phyloP scores from a whole-genome alignment of 2,329 filamentous ascomycete genomes.

The Myotisia sp. region DNA sequence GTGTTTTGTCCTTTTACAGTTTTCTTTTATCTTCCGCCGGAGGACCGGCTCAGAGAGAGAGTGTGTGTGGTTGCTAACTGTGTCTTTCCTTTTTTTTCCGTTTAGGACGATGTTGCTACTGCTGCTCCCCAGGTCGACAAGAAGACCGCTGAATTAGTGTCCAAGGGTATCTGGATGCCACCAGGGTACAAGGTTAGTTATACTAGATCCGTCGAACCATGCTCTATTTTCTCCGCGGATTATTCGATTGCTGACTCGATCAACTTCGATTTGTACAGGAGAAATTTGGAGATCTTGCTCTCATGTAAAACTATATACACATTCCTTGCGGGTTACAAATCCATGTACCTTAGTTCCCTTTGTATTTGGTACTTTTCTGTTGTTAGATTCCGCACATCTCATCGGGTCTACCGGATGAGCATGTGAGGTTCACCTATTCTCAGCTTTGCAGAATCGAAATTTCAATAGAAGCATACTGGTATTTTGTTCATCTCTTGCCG shows the following conservation, averaged over 20 bases:
- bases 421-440: neutral
- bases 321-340: too few relatives aligned
- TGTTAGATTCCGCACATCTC: too few relatives aligned
- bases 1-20: constrained; percentile 31
- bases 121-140: constrained; percentile 95
- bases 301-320: constrained; percentile 52
- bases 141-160: constrained; percentile 86
- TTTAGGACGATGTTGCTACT: constrained; percentile 80
- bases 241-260: neutral
- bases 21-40: constrained; percentile 9
- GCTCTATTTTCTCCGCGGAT: neutral
- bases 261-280: constrained; percentile 45
- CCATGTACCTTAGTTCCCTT: too few relatives aligned
- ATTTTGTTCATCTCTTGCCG: too few relatives aligned
- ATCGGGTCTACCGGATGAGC: too few relatives aligned
- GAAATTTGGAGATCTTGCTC: constrained; percentile 94
- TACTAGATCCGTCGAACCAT: too few relatives aligned
- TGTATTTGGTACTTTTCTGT: too few relatives aligned
- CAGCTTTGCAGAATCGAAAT: constrained; percentile 11
- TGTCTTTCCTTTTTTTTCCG: constrained; percentile 9
- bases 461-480: constrained; percentile 8
- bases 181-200: constrained; percentile 89
- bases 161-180: constrained; percentile 95
- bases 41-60: too few relatives aligned
- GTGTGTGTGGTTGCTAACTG: too few relatives aligned